Base-by-base conservation (phyloP, 768 basidiomycete genomes). In the Podaxis sp. region DNA sequence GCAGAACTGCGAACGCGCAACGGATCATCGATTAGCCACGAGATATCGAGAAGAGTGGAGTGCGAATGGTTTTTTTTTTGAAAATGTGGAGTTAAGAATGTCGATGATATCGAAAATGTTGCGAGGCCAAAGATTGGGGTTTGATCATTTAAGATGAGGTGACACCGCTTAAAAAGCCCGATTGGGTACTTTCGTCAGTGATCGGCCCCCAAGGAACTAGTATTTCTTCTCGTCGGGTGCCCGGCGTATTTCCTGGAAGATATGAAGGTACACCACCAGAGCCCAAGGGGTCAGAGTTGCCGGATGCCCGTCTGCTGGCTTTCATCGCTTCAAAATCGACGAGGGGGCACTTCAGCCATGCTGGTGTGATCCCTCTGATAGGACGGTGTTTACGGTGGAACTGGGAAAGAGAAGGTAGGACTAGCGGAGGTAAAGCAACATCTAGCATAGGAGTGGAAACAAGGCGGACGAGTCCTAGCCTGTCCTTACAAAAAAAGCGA, bases 1-100 rank as follows among this genome's bases (percentile, higher is more conserved):
- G 95, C 49, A 96, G 83, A 30, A 98, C 94, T 20, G 94, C 95
- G 71, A 97, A 99, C 13, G 92, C 86, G 54, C 87, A 89, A 60
- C 87, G 84, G 65, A 97, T 41, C 17, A 17, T n/a, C 40, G 40
- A 12, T 41, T 17, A 41, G 4, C 15, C 10, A 12, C 44, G 10
- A 17, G n/a, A 20, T 20, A 17, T 20, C 44, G 20, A 46, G 44
- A 44, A 44, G 44, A n/a, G 44, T 46, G 44, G 44, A 46, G 44
- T 46, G 44, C 44, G n/a, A 46, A 46, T 17, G 44, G 17, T 0
- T 46, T 46, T n/a, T n/a, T n/a, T n/a, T n/a, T 46, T 46, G n/a
- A 46, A 46, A 46, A 46, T 46, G 44, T 46, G 44, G 44, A 20
- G 44, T 6, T 17, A 17, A n/a, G 1, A 20, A 20, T 17, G n/a